Evolutionary conservation across 352 stramenopile genomes (phyloP).

Genomic region (Phytopythium mirpurense): DNA sequence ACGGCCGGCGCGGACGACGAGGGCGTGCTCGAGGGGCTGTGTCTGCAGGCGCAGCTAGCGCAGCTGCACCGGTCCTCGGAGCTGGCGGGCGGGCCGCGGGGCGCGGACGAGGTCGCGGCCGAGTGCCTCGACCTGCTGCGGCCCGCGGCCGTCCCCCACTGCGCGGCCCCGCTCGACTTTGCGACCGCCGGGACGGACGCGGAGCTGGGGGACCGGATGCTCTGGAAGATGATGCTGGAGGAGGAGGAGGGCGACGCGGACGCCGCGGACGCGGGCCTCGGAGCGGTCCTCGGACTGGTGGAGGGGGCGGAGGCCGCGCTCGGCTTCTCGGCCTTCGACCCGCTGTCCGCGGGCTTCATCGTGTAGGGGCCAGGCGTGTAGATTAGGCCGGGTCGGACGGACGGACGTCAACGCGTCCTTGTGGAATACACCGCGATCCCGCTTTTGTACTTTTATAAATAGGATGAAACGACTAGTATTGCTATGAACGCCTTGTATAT

Average conservation of each 20-base stretch:
- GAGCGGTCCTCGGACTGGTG: neutral
- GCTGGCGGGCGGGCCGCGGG: neutral
- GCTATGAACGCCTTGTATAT: too few species aligned
- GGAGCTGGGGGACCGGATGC: neutral
- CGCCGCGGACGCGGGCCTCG: neutral
- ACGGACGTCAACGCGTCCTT: too few species aligned
- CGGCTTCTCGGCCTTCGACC: too few species aligned
- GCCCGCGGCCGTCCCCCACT: neutral
- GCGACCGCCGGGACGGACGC: neutral
- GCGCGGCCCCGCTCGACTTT: neutral
- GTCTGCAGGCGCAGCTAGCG: slow-evolving; percentile 34
- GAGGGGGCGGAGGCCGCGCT: neutral
- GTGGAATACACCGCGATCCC: too few species aligned
- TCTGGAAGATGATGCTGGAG: slow-evolving; percentile 5
- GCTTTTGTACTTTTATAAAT: too few species aligned
- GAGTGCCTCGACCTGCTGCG: slow-evolving; percentile 28
- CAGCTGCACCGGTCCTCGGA: slow-evolving; percentile 24
- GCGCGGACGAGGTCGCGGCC: slow-evolving; percentile 5
- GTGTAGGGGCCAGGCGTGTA: neutral
- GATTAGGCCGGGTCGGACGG: neutral
- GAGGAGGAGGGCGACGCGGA: neutral
- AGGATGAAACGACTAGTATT: neutral
- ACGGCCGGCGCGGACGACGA: slow-evolving; percentile 6
- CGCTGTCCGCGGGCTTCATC: slow-evolving; percentile 1
- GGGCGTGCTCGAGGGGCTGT: slow-evolving; percentile 20